phyloP scores from a whole-genome alignment of 257 asterid species.

The Solanum piurae region DNA sequence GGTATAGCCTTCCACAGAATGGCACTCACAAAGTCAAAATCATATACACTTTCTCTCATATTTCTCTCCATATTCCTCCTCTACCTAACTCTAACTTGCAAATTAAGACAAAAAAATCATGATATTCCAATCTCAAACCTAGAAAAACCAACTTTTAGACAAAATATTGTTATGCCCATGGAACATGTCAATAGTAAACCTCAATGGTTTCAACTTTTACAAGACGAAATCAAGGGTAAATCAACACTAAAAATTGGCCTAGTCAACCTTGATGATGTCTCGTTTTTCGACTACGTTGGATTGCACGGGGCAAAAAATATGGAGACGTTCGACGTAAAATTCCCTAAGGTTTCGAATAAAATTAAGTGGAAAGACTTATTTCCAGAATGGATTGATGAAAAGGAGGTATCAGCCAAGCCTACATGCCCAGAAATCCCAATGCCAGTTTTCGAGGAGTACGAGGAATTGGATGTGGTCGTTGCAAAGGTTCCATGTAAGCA shows the following conservation, averaged over 20 bases:
- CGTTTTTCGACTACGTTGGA: not conserved
- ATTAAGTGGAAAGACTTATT: conserved; percentile 44
- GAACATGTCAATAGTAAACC: not conserved
- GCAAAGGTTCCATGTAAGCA: conserved; percentile 39
- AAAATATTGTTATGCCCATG: not conserved
- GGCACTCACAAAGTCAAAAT: conserved; percentile 30
- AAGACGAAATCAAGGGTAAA: not conserved
- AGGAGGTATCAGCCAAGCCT: not conserved
- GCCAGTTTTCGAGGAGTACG: conserved; percentile 35
- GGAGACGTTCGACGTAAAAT: conserved; percentile 13
- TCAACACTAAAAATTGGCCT: conserved; percentile 14
- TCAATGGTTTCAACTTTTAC: conserved; percentile 10
- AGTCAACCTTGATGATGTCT: conserved; percentile 6
- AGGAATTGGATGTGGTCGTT: conserved; percentile 43
- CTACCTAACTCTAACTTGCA: conserved; percentile 18
- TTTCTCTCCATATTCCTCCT: conserved; percentile 28
- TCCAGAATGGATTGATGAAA: conserved; percentile 48
- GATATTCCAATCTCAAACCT: conserved; percentile 4
- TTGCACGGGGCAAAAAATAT: not conserved
- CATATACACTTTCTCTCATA: conserved; percentile 12
- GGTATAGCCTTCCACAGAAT: conserved; percentile 1
- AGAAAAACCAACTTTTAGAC: not conserved
- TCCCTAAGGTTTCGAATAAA: conserved; percentile 13
- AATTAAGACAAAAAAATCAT: conserved; percentile 4
- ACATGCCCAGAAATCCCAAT: conserved; percentile 54